Conservation (phyloP, 306 rosid species). For the Vigna radiata region DNA sequence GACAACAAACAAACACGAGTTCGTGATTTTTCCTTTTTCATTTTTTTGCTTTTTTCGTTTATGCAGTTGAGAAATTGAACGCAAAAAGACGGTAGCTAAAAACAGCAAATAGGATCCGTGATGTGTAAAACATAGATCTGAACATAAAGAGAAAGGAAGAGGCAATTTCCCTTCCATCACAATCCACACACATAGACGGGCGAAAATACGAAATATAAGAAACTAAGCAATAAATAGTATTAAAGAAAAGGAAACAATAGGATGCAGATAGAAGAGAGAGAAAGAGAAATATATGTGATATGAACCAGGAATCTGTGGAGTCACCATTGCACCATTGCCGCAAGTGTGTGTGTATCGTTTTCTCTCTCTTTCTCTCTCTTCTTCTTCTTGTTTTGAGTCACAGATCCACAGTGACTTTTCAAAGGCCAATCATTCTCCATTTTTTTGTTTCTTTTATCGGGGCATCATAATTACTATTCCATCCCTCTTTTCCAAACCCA, state of each 20-base stretch:
- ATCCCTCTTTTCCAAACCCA: constrained; percentile 29
- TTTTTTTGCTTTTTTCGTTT: background rate
- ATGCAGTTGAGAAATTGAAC: background rate
- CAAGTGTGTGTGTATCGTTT: constrained; percentile 31
- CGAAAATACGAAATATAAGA: background rate
- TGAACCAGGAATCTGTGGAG: constrained; percentile 61
- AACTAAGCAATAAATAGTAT: constrained; percentile 25
- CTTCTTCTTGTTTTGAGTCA: constrained; percentile 12
- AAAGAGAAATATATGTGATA: constrained; percentile 27
- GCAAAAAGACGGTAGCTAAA: background rate
- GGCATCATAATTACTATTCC: constrained; percentile 14
- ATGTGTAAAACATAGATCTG: constrained; percentile 51
- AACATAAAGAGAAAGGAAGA: constrained; percentile 33
- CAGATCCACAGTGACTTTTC: constrained; percentile 35
- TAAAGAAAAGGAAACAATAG: background rate
- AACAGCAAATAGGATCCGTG: constrained; percentile 15
- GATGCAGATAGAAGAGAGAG: constrained; percentile 39
- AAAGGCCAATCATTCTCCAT: constrained; percentile 28
- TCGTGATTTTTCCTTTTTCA: background rate
- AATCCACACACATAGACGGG: background rate
- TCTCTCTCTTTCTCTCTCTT: constrained; percentile 6
- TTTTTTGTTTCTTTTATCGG: constrained; percentile 29
- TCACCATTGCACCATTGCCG: constrained; percentile 57
- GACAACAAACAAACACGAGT: background rate
- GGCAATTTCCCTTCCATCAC: background rate